Evolutionary conservation across 306 rosid genomes (phyloP), one percentile per base, ranked within the genome.

Genomic region (Quercus alba): DNA sequence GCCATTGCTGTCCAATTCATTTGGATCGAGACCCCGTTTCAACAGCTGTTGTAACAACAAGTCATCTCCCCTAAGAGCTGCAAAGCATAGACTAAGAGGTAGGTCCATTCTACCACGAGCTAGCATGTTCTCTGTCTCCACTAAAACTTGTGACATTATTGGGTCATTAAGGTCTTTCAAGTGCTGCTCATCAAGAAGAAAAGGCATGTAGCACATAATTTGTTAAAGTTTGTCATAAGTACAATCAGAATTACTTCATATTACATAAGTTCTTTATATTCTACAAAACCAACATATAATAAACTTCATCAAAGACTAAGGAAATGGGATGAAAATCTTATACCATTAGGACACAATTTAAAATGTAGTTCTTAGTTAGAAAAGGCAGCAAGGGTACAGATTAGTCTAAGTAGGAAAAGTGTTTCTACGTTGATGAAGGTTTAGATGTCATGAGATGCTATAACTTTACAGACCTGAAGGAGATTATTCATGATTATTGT

Each of bases 401-500:
- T 49, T 49, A 49, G 54, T 49, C 54, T 13, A 49, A 49, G 54
- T 12, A 12, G 5, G 17, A 49, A 49, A 12, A 67, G 17, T 0
- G 25, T 67, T 67, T 67, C 51, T n/a, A 11, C 52, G 4, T 33
- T 35, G 52, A 3, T n/a, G 0, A 30, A 17, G 70, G 46, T 28
- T 13, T 64, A 64, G 20, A 64, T 5, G 31, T 59, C 25, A 78
- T 71, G 57, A 44, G 19, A 20, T 81, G 12, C 14, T 49, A n/a
- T 49, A 74, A 30, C 64, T 54, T 71, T 20, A 67, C 90, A 49
- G 3, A 96, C 99, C 98, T 93, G 88, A 80, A 96, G 97, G 74
- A 96, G 94, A 84, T 96, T 96, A 54, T 93, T 96, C 97, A 96
- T 90, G 73, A 93, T 96, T 70, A 93, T 84, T 77, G 92, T 88